Evolutionary conservation across 768 basidiomycete genomes (phyloP).

Genomic region (Tubosaeta sp.): DNA sequence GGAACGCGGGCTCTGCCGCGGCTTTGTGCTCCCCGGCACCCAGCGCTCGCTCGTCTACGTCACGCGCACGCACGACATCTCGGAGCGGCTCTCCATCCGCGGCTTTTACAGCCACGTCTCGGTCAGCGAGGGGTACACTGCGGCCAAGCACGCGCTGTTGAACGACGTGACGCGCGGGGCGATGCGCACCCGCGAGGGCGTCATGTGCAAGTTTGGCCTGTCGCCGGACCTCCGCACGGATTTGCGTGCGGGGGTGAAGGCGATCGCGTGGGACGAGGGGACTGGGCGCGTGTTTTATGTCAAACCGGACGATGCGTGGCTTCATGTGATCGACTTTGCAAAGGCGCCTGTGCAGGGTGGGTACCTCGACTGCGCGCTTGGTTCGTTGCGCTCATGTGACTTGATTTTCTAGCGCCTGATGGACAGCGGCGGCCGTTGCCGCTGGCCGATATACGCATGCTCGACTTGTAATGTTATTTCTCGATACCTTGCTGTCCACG

Average conservation of each 20-base stretch:
- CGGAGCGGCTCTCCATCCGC: conserved; percentile 25
- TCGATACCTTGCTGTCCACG: conserved; percentile 3
- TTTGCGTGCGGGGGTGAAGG: conserved; percentile 34
- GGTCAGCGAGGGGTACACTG: conserved; percentile 29
- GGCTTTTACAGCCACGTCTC: conserved; percentile 35
- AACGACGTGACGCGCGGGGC: conserved; percentile 21
- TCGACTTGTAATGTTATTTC: conserved; percentile 19
- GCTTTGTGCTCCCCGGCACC: conserved; percentile 30
- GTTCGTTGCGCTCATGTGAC: conserved; percentile 17
- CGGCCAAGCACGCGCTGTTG: conserved; percentile 16
- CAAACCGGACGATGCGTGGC: conserved; percentile 34
- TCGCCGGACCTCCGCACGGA: conserved; percentile 15
- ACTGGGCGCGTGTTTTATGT: conserved; percentile 57
- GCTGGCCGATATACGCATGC: conserved; percentile 30
- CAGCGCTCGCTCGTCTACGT: conserved; percentile 32
- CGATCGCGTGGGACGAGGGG: conserved; percentile 63
- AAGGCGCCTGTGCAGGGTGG: conserved; percentile 32
- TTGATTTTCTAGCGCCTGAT: conserved; percentile 27
- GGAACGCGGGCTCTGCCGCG: conserved; percentile 20
- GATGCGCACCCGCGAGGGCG: conserved; percentile 12
- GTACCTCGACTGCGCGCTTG: background rate
- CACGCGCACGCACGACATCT: conserved; percentile 21
- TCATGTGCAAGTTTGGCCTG: conserved; percentile 26
- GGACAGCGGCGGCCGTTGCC: conserved; percentile 31
- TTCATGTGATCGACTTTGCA: conserved; percentile 51